Conservation (phyloP, 768 basidiomycete genomes). For the Asterophora lycoperdoides region DNA sequence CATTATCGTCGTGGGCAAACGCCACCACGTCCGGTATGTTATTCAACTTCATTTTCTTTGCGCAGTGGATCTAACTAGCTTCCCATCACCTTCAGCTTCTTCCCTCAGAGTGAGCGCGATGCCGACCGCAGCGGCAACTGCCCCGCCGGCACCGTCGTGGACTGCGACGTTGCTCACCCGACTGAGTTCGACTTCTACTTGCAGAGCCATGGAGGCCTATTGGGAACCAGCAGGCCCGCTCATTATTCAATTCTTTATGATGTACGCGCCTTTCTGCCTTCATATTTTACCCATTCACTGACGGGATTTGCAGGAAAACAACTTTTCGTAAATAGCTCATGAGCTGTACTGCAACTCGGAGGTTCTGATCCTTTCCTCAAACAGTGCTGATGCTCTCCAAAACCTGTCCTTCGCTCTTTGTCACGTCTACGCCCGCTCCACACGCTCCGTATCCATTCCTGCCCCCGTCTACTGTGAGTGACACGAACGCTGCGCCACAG, state of each 20-base stretch:
- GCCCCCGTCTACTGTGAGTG: slow-evolving; percentile 76
- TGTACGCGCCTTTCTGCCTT: slow-evolving; percentile 25
- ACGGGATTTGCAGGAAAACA: slow-evolving; percentile 39
- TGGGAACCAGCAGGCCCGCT: slow-evolving; percentile 62
- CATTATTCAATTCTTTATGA: slow-evolving; percentile 44
- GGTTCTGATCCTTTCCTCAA: not conserved
- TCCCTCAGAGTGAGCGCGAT: slow-evolving; percentile 33
- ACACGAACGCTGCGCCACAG: not conserved
- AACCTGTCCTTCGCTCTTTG: slow-evolving; percentile 60
- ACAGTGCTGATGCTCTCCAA: slow-evolving; percentile 57
- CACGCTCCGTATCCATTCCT: slow-evolving; percentile 78
- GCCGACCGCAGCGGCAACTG: slow-evolving; percentile 71
- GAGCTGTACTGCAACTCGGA: not conserved
- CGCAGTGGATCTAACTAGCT: not conserved
- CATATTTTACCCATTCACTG: not conserved
- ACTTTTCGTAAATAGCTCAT: slow-evolving; percentile 47
- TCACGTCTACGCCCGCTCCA: slow-evolving; percentile 63
- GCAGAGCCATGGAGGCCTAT: slow-evolving; percentile 70
- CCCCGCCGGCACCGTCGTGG: slow-evolving; percentile 75
- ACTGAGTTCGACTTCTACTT: slow-evolving; percentile 78
- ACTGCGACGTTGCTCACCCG: slow-evolving; percentile 65
- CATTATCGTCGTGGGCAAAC: slow-evolving; percentile 66
- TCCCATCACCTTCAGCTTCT: slow-evolving; percentile 28
- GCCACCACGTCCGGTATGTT: slow-evolving; percentile 50
- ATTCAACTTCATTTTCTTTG: slow-evolving; percentile 11